A percentile compares a stretch with the other conserved stretches of the same genome.
phyloP scores from a whole-genome alignment of 179 eudicot species.

The Spergularia azorica region DNA sequence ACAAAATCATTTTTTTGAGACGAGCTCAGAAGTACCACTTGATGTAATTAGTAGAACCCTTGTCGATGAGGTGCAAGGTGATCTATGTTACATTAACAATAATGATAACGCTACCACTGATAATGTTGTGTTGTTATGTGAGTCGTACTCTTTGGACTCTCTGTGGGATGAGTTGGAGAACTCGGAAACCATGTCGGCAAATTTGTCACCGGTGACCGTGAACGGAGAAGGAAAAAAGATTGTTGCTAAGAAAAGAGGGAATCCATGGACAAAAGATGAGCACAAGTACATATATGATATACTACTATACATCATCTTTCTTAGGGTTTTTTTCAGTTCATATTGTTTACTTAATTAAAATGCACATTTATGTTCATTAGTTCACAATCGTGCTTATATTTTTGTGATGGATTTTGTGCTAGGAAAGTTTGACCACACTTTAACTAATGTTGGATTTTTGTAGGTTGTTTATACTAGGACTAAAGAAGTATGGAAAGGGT shows the following conservation, averaged over 20 bases:
- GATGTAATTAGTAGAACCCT: background rate
- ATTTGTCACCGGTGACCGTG: background rate
- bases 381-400: too few species aligned
- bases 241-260: background rate
- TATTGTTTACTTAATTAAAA: background rate
- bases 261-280: slow-evolving; percentile 18
- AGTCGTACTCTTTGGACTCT: background rate
- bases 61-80: background rate
- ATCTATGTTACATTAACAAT: background rate
- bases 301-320: too few species aligned
- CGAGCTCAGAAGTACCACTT: background rate
- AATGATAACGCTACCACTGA: background rate
- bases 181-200: background rate
- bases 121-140: background rate
- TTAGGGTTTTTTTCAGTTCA: too few species aligned
- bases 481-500: background rate
- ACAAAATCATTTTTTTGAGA: too few species aligned
- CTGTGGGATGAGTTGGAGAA: background rate
- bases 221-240: background rate
- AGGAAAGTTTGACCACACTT: too few species aligned
- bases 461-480: slow-evolving; percentile 25
- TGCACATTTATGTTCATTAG: too few species aligned
- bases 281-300: slow-evolving; percentile 15
- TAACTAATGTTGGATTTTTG: background rate
- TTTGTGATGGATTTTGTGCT: too few species aligned